A percentile compares a stretch with the other conserved stretches of the same genome.
These are phyloP conservation scores for Macroventuria anomochaeta DNA, from an alignment of 2,329 filamentous ascomycete genomes.

Conservation along the genomic window DNA sequence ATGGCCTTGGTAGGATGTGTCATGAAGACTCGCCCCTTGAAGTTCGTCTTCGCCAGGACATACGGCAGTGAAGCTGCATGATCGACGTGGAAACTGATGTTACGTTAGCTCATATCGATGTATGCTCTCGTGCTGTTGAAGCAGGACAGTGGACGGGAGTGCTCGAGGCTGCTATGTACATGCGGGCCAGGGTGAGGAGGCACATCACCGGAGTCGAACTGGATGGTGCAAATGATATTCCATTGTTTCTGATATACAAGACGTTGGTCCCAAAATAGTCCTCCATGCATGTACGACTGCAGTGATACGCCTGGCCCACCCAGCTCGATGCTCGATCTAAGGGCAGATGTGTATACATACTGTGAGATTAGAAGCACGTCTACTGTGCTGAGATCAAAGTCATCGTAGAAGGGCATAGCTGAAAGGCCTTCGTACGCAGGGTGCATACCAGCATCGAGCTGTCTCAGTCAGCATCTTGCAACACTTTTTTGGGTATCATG, in stretches of 20 bases:
- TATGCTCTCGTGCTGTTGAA: neutral
- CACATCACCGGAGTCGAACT: conserved; percentile 48
- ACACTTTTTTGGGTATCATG: neutral
- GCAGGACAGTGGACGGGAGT: neutral
- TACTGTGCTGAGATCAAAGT: conserved; percentile 96
- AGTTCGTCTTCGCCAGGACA: conserved; percentile 96
- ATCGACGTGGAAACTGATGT: conserved; percentile 88
- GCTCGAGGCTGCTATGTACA: conserved; percentile 29
- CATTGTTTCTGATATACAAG: conserved; percentile 51
- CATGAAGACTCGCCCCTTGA: conserved; percentile 97
- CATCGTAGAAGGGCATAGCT: conserved; percentile 94
- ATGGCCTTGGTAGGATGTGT: conserved; percentile 99
- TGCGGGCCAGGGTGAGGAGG: conserved; percentile 26
- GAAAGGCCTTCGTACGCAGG: conserved; percentile 94
- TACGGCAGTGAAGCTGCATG: conserved; percentile 99
- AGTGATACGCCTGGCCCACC: conserved; percentile 41
- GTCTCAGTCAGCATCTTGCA: conserved; percentile 31
- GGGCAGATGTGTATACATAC: conserved; percentile 68
- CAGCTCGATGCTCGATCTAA: conserved; percentile 9
- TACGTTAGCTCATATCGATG: conserved; percentile 25
- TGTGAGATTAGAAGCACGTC: conserved; percentile 98
- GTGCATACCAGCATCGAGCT: conserved; percentile 98
- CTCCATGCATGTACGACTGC: conserved; percentile 37
- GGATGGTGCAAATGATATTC: conserved; percentile 48
- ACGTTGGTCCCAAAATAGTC: conserved; percentile 26